Conservation (phyloP, 2,329 filamentous ascomycete genomes). For the Arachnopeziza araneosa region DNA sequence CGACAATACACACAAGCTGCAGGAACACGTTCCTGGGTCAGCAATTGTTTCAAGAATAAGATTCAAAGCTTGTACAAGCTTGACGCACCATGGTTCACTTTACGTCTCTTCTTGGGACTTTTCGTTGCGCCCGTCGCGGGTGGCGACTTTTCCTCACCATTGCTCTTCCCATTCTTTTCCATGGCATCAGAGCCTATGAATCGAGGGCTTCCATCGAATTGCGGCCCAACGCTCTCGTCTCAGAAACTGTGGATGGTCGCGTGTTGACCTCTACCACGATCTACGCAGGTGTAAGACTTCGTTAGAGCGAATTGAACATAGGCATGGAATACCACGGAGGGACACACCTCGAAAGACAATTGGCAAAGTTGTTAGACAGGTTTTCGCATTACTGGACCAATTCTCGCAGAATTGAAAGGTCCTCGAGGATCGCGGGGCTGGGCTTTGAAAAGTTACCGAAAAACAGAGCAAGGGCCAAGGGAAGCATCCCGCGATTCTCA, state of each 20-base stretch:
- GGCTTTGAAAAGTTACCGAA: not conserved
- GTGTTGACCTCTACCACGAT: not conserved
- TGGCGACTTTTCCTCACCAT: conserved; percentile 30
- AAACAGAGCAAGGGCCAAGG: not conserved
- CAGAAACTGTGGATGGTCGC: not conserved
- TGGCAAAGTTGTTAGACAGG: not conserved
- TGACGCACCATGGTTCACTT: conserved; percentile 78
- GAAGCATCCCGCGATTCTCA: not conserved
- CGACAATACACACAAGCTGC: conserved; percentile 84
- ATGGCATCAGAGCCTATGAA: conserved; percentile 31
- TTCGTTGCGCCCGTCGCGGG: conserved; percentile 37
- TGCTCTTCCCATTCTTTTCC: conserved; percentile 31
- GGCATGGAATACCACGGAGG: not conserved
- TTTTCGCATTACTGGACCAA: not conserved
- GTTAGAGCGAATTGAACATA: not conserved
- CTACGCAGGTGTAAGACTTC: not conserved
- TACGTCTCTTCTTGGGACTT: conserved; percentile 78
- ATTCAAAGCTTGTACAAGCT: conserved; percentile 19
- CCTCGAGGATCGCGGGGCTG: not conserved
- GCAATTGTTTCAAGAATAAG: conserved; percentile 24
- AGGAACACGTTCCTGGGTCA: conserved; percentile 36
- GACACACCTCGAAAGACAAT: not conserved
- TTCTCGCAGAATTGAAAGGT: not conserved
- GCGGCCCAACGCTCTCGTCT: conserved; percentile 15
- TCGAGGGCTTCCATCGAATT: conserved; percentile 31